Evolutionary conservation across 2,329 filamentous ascomycete genomes (phyloP).

Genomic region (Colletotrichum aenigma): DNA sequence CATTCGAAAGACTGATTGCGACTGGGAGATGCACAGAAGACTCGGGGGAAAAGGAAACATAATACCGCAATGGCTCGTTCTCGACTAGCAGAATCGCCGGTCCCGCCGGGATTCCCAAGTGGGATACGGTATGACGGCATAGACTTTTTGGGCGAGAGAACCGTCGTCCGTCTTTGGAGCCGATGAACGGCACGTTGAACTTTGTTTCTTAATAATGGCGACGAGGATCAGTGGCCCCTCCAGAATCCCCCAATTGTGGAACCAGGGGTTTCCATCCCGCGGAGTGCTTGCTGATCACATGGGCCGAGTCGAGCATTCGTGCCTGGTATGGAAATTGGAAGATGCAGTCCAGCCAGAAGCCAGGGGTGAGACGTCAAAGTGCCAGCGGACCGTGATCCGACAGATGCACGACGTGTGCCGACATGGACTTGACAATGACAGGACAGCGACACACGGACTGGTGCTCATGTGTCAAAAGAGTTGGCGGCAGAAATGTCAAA

Average conservation of each 20-base stretch:
- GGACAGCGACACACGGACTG: background rate
- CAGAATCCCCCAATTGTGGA: background rate
- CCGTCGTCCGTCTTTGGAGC: background rate
- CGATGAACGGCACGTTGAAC: background rate
- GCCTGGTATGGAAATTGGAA: background rate
- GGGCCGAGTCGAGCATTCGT: background rate
- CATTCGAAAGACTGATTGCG: background rate
- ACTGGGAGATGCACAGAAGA: background rate
- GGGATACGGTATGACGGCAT: conserved; percentile 16
- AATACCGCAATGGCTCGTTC: background rate
- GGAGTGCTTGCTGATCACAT: background rate
- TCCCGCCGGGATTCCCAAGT: conserved; percentile 4
- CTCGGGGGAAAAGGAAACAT: background rate
- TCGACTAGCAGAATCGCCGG: conserved; percentile 1
- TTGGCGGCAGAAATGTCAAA: background rate
- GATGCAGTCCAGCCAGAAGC: background rate
- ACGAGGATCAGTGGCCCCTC: background rate
- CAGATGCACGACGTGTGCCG: background rate
- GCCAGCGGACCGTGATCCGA: background rate
- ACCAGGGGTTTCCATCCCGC: background rate
- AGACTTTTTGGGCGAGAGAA: background rate
- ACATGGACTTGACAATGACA: background rate
- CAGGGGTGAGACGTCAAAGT: background rate
- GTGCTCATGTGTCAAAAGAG: background rate
- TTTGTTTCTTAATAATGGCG: background rate